These are phyloP conservation scores for Mycogone perniciosa DNA, from an alignment of 2,329 filamentous ascomycete species.

Conservation along the genomic window DNA sequence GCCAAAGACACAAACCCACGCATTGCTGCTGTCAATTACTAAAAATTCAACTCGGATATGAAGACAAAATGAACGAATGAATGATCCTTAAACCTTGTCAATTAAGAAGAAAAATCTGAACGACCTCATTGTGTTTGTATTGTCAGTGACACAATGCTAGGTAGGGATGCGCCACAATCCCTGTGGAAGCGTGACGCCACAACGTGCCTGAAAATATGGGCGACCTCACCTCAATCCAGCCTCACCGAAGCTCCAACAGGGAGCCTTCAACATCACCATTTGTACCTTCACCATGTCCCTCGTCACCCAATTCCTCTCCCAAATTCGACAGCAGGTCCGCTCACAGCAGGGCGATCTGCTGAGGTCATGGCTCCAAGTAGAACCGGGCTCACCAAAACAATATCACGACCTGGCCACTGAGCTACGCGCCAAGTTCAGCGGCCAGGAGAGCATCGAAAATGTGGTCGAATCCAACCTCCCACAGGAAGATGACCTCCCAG, in stretches of 20 bases:
- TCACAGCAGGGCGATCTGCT: constrained; percentile 59
- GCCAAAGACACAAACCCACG: too few relatives aligned
- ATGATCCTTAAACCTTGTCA: too few relatives aligned
- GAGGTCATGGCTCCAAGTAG: constrained; percentile 65
- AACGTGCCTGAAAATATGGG: too few relatives aligned
- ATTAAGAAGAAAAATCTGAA: too few relatives aligned
- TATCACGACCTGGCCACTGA: constrained; percentile 65
- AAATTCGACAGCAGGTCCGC: constrained; percentile 52
- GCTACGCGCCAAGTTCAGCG: constrained; percentile 51
- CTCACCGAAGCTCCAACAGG: not conserved
- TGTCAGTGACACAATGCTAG: too few relatives aligned
- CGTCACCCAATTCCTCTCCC: constrained; percentile 60
- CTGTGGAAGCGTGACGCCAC: too few relatives aligned
- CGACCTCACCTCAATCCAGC: not conserved
- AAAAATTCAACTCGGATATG: too few relatives aligned
- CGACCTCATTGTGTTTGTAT: too few relatives aligned
- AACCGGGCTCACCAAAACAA: constrained; percentile 60
- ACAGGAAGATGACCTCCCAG: constrained; percentile 55
- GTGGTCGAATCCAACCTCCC: constrained; percentile 60
- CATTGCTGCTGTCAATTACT: too few relatives aligned
- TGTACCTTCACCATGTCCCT: constrained; percentile 46
- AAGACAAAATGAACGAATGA: too few relatives aligned
- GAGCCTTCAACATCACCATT: constrained; percentile 1
- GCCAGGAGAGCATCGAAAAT: constrained; percentile 49
- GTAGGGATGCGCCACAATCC: too few relatives aligned